These are phyloP conservation scores for Mantamonas sphyraenae DNA, from an alignment of 78 protist genomes.

Conservation along the genomic window DNA sequence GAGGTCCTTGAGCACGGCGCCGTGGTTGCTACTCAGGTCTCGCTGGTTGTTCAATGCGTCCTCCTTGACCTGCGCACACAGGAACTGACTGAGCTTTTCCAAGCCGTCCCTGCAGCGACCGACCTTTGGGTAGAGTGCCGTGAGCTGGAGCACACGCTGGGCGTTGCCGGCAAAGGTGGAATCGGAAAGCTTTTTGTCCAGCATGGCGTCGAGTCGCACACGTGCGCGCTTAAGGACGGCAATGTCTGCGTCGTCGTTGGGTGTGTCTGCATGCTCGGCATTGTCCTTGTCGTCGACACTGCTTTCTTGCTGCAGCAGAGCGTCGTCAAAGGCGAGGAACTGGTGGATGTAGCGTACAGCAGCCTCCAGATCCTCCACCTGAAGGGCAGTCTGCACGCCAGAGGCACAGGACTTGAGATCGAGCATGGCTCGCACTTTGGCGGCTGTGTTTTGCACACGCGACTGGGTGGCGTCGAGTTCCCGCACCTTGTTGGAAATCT, in stretches of 20 bases:
- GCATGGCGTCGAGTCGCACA: too few species aligned
- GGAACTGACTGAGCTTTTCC: background rate
- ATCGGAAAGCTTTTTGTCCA: too few species aligned
- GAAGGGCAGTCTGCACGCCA: background rate
- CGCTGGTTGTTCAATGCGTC: background rate
- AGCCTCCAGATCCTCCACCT: background rate
- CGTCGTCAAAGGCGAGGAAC: too few species aligned
- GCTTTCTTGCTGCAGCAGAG: too few species aligned
- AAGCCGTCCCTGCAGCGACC: background rate
- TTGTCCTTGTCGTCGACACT: too few species aligned
- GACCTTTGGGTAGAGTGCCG: background rate
- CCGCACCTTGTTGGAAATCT: background rate
- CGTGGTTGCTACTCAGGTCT: background rate
- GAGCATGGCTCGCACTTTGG: background rate
- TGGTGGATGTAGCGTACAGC: background rate
- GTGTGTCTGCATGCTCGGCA: too few species aligned
- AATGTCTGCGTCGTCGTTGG: too few species aligned
- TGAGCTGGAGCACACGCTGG: too few species aligned
- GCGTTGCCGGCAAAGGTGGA: too few species aligned
- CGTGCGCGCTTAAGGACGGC: too few species aligned
- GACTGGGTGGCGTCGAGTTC: conserved; percentile 3
- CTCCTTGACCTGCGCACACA: background rate
- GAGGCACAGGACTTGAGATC: background rate
- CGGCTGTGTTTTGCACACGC: background rate
- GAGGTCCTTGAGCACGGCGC: background rate